A percentile compares a stretch with the other conserved stretches of the same genome.
Conservation (phyloP, 2,329 filamentous ascomycete species). For the Fusarium ambrosium region DNA sequence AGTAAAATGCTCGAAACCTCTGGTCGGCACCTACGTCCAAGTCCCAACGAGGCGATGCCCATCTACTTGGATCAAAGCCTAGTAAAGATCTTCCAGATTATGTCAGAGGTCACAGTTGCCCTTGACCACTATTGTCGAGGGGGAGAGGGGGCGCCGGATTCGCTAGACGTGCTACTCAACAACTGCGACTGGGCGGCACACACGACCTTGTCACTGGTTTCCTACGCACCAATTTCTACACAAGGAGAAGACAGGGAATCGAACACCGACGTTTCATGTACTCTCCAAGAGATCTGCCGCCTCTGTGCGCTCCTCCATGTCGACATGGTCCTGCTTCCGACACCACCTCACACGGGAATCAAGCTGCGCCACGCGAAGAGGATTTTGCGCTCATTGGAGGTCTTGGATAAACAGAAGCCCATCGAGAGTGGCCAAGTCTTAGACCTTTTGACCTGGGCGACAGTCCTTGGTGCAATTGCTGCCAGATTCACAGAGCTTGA, state of each 20-base stretch:
- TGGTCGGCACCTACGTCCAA: not conserved
- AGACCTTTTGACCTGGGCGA: not conserved
- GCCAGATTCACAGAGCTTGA: not conserved
- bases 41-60: not conserved
- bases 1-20: not conserved
- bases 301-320: not conserved
- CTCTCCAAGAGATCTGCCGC: not conserved
- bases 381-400: not conserved
- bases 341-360: not conserved
- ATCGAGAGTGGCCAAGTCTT: not conserved
- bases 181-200: not conserved
- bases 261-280: too few relatives aligned
- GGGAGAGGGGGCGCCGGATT: not conserved
- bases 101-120: not conserved
- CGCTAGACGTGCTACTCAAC: not conserved
- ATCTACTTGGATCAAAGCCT: not conserved
- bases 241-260: not conserved
- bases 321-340: not conserved
- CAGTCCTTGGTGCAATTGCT: not conserved
- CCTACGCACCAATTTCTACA: not conserved
- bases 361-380: not conserved
- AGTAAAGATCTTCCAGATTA: not conserved
- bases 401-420: not conserved
- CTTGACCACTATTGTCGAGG: not conserved
- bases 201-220: not conserved